Base-by-base conservation (phyloP, 192 early-diverging fungal species). In the Linnemannia zychae region DNA sequence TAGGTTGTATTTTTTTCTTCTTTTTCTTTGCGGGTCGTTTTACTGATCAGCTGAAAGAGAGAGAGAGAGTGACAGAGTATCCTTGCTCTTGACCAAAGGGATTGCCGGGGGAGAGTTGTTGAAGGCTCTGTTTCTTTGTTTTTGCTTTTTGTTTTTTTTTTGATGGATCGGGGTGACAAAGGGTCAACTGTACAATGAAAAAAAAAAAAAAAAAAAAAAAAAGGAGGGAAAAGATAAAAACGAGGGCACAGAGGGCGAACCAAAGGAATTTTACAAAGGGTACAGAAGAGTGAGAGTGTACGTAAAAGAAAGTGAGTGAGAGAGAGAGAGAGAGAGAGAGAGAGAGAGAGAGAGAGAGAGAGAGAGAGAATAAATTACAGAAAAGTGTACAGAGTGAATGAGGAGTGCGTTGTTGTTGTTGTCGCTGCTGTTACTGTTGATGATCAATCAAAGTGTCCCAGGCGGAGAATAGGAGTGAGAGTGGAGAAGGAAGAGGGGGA, bases 311-410 rank as follows among this genome's bases (percentile, higher is more conserved):
- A 31, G 67, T 33, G 33, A 33, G 57, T 63, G 57, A n/a, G 24
- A n/a, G 24, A 9, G 24, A 63, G 71, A 72, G 40, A n/a, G 2
- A 9, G 68, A 46, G 40, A 38, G 13, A 15, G 48, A 11, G 48
- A 49, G 13, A 49, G 17, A 15, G 13, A 15, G 1, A 50, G 7
- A 68, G 31, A 37, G 24, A 48, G 57, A 33, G 12, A 63, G 9
- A 31, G 20, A 49, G 48, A 46, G 67, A 33, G 57, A 50, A 68
- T 80, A 79, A 49, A 74, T 68, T 71, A 78, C 67, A 70, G 34
- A 48, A n/a, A 63, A 63, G 53, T 75, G 73, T 75, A 66, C 48
- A 69, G 67, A 52, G 12, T 77, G 57, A 49, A 76, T 67, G 50
- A 52, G 7, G 28, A 63, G 57, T 31, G 57, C 22, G 53, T 28